Conservation (phyloP, 305 asterid species). For the Solanum hybrid region DNA sequence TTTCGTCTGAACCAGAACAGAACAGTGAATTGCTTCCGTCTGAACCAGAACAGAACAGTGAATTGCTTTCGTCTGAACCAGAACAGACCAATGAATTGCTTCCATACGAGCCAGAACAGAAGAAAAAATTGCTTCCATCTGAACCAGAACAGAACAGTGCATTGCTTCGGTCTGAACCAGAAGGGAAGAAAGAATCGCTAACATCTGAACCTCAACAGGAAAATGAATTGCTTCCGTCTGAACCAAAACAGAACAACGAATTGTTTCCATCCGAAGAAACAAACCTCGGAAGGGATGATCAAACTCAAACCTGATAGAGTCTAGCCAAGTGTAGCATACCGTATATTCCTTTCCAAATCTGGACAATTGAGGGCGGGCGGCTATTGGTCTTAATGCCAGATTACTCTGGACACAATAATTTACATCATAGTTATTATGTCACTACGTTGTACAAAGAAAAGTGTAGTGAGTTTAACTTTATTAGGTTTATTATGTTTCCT, state of each 20-base stretch:
- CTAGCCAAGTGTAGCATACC: not conserved
- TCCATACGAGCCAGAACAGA: not conserved
- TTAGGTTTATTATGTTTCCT: not conserved
- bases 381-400: not conserved
- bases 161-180: not conserved
- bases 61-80: not conserved
- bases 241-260: not conserved
- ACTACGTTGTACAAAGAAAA: not conserved
- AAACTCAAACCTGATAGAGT: not conserved
- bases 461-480: not conserved
- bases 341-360: not conserved
- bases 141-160: not conserved
- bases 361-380: not conserved
- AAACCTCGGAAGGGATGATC: not conserved
- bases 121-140: not conserved
- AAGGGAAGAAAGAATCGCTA: not conserved
- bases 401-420: not conserved
- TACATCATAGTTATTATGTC: not conserved
- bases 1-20: not conserved
- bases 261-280: not conserved
- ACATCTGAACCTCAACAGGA: not conserved
- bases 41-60: not conserved
- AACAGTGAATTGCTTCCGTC: not conserved
- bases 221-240: not conserved
- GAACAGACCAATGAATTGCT: not conserved